Evolutionary conservation across 306 rosid species (phyloP).

Genomic region (Cicer judaicum): DNA sequence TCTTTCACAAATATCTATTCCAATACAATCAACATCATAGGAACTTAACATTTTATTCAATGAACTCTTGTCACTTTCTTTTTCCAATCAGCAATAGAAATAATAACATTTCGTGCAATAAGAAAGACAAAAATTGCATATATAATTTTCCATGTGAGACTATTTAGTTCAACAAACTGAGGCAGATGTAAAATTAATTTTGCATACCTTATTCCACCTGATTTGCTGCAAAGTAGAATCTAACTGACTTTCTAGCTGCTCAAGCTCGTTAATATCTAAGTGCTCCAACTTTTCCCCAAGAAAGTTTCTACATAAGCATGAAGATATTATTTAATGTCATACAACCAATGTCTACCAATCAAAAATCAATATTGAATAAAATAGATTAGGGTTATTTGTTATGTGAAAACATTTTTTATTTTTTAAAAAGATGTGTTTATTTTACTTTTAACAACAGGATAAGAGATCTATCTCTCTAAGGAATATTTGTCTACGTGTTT

Average conservation of each 20-base stretch:
- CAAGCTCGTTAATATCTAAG: conserved; percentile 61
- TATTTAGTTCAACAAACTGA: not conserved
- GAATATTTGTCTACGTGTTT: too few relatives aligned
- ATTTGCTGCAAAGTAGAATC: conserved; percentile 68
- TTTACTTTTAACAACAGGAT: too few relatives aligned
- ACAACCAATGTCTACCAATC: not conserved
- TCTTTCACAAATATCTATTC: too few relatives aligned
- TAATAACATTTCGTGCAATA: too few relatives aligned
- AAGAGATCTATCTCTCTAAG: too few relatives aligned
- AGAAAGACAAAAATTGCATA: too few relatives aligned
- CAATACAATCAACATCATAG: too few relatives aligned
- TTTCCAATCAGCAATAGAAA: too few relatives aligned
- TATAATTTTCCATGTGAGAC: not conserved
- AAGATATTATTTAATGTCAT: not conserved
- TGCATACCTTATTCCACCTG: conserved; percentile 72
- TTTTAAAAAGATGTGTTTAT: too few relatives aligned
- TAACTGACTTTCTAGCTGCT: conserved; percentile 66
- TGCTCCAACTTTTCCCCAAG: conserved; percentile 78
- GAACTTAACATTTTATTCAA: too few relatives aligned
- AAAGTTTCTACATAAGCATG: conserved; percentile 49
- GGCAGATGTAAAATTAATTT: not conserved
- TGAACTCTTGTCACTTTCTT: too few relatives aligned
- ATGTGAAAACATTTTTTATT: too few relatives aligned
- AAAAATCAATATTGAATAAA: not conserved
- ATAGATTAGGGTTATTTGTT: not conserved